These are phyloP conservation scores for Coelastrella sp. DNA, from an alignment of 139 green algal genomes.

Conservation along the genomic window DNA sequence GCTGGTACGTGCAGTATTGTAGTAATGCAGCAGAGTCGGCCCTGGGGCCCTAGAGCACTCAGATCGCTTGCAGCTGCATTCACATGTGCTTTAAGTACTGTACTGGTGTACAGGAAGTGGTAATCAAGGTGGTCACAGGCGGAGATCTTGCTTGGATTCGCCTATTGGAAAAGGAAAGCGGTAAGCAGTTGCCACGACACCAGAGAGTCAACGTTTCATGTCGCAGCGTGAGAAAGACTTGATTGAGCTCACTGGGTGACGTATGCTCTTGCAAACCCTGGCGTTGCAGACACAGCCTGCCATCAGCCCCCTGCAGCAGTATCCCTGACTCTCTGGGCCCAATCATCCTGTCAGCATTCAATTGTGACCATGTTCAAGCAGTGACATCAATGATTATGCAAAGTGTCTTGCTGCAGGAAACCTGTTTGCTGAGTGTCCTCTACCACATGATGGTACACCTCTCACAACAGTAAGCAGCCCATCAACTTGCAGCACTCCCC, in stretches of 20 bases:
- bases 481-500: not conserved
- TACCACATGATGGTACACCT: conserved; percentile 63
- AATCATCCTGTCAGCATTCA: not conserved
- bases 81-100: not conserved
- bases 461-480: conserved; percentile 55
- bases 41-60: not conserved
- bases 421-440: conserved; percentile 83
- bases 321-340: too few relatives aligned
- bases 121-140: conserved; percentile 38
- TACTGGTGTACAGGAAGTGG: conserved; percentile 45
- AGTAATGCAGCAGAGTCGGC: not conserved
- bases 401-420: conserved; percentile 51
- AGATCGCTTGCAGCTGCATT: too few relatives aligned
- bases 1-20: not conserved
- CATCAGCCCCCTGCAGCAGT: too few relatives aligned
- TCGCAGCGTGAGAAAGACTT: not conserved
- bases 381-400: not conserved
- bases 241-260: not conserved
- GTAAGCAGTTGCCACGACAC: conserved; percentile 9
- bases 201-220: not conserved
- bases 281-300: too few relatives aligned
- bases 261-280: too few relatives aligned
- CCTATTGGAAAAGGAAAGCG: conserved; percentile 40
- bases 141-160: conserved; percentile 46
- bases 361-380: not conserved